A percentile compares a stretch with the other conserved stretches of the same genome.
phyloP scores from a whole-genome alignment of 1,284 basidiomycete species.

The Tremellales sp. region DNA sequence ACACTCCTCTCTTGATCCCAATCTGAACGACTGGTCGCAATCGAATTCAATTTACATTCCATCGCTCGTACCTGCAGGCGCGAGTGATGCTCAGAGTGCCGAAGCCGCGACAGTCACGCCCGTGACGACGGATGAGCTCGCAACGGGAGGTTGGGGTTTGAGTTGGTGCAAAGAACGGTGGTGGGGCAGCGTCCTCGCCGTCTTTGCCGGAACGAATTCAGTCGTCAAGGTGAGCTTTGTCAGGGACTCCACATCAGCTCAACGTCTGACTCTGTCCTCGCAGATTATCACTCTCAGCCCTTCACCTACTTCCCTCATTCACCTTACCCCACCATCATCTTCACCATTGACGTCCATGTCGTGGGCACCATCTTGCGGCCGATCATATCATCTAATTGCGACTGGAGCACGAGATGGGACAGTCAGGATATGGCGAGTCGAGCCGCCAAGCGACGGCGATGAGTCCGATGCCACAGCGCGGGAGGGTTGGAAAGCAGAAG shows the following conservation, averaged over 20 bases:
- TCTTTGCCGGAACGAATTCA: constrained; percentile 65
- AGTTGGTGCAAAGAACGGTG: constrained; percentile 92
- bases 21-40: constrained; percentile 72
- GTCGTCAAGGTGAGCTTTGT: constrained; percentile 61
- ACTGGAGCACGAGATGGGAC: constrained; percentile 79
- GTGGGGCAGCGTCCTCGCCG: constrained; percentile 84
- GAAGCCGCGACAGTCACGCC: neutral
- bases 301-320: constrained; percentile 40
- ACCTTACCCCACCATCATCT: constrained; percentile 32
- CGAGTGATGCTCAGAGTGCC: constrained; percentile 19
- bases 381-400: constrained; percentile 85
- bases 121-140: constrained; percentile 45
- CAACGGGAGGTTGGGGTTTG: constrained; percentile 84
- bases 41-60: constrained; percentile 73
- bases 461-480: constrained; percentile 19
- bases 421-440: constrained; percentile 77
- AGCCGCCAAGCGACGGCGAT: constrained; percentile 50
- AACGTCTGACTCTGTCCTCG: neutral
- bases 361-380: constrained; percentile 87
- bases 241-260: neutral
- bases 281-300: constrained; percentile 53
- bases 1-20: constrained; percentile 84
- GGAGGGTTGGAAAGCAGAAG: constrained; percentile 62
- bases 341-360: constrained; percentile 67
- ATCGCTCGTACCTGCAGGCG: constrained; percentile 40